A percentile compares a stretch with the other conserved stretches of the same genome.
Evolutionary conservation across 225 moss, liverwort and hornwort genomes (phyloP).

Genomic region (Rhytidiadelphus loreus): DNA sequence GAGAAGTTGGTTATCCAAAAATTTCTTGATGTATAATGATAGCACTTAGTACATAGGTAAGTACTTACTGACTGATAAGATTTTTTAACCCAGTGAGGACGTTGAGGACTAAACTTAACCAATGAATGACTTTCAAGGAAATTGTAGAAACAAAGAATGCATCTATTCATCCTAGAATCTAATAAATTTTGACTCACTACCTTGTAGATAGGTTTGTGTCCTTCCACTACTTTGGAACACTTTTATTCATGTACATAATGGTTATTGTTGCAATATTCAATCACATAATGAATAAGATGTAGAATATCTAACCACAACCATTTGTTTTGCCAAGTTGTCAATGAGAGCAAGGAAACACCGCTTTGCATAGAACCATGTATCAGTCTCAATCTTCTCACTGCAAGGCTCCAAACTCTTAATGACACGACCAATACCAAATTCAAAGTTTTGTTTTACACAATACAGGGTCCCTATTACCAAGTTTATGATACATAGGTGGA

Average conservation of each 20-base stretch:
- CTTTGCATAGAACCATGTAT: conserved; percentile 91
- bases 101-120: background rate
- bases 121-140: background rate
- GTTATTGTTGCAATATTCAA: background rate
- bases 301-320: conserved; percentile 50
- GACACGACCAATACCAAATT: conserved; percentile 72
- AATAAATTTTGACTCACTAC: background rate
- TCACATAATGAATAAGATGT: background rate
- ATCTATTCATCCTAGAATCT: background rate
- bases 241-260: background rate
- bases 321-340: conserved; percentile 72
- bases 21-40: background rate
- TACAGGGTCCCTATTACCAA: conserved; percentile 84
- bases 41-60: background rate
- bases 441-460: conserved; percentile 87
- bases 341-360: conserved; percentile 67
- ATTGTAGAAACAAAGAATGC: background rate
- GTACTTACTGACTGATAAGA: background rate
- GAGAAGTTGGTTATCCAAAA: background rate
- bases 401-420: conserved; percentile 84
- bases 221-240: background rate
- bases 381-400: conserved; percentile 56
- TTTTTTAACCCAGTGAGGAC: background rate
- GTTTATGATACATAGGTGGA: conserved; percentile 79
- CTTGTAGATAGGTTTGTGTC: background rate